Evolutionary conservation across 2,329 filamentous ascomycete genomes (phyloP).

Genomic region (Aspergillus udagawae): DNA sequence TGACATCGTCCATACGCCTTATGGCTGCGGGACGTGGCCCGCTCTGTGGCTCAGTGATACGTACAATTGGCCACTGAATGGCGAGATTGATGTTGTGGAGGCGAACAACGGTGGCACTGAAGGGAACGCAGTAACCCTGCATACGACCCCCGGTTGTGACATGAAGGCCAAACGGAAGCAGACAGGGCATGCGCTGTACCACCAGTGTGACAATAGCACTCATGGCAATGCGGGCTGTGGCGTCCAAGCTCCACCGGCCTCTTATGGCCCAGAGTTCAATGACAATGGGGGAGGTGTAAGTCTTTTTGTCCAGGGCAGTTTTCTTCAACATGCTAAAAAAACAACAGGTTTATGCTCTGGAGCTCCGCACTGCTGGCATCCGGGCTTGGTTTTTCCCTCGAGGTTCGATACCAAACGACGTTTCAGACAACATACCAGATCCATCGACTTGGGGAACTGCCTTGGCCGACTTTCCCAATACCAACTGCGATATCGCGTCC

Average conservation of each 20-base stretch:
- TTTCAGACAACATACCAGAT: slow-evolving; percentile 51
- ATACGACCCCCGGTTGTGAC: slow-evolving; percentile 55
- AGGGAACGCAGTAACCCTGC: slow-evolving; percentile 59
- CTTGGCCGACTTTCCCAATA: slow-evolving; percentile 62
- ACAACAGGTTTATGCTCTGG: slow-evolving; percentile 53
- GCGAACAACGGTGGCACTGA: slow-evolving; percentile 51
- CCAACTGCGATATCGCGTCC: slow-evolving; percentile 54
- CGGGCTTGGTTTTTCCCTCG: slow-evolving; percentile 60
- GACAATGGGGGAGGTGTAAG: slow-evolving; percentile 49
- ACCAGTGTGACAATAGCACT: slow-evolving; percentile 50
- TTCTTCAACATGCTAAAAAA: background rate
- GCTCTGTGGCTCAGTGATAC: slow-evolving; percentile 63
- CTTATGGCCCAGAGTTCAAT: slow-evolving; percentile 54
- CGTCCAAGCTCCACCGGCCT: slow-evolving; percentile 42
- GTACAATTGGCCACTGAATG: slow-evolving; percentile 58
- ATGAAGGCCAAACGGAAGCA: slow-evolving; percentile 52
- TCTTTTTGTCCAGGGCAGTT: background rate
- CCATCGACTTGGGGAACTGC: slow-evolving; percentile 61
- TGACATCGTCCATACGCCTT: slow-evolving; percentile 61
- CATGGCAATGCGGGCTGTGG: slow-evolving; percentile 57
- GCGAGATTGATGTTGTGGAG: slow-evolving; percentile 64
- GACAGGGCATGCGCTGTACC: slow-evolving; percentile 42
- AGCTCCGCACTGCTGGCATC: slow-evolving; percentile 59
- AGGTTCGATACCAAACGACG: slow-evolving; percentile 48
- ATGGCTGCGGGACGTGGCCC: slow-evolving; percentile 62